Conservation (phyloP, 2,329 filamentous ascomycete species). For the Fusarium illudens region DNA sequence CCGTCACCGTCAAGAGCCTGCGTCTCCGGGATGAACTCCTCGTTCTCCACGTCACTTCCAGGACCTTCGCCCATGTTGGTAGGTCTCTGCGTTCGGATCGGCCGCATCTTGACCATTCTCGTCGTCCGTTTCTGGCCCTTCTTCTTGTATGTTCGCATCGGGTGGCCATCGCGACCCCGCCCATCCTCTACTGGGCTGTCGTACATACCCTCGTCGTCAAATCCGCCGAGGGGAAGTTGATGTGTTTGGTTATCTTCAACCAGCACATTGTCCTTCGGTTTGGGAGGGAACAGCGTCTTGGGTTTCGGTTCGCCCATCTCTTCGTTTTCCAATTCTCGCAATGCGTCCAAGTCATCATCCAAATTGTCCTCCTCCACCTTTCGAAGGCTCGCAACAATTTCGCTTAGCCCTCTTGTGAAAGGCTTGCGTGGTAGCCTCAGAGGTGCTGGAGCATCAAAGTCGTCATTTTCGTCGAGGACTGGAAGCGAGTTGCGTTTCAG, state of each 20-base stretch:
- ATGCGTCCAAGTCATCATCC: constrained; percentile 77
- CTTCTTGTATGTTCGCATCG: constrained; percentile 77
- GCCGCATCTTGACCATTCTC: constrained; percentile 70
- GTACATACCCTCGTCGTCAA: constrained; percentile 68
- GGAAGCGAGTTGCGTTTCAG: constrained; percentile 61
- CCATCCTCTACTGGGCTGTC: constrained; percentile 63
- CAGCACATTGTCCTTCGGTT: constrained; percentile 48
- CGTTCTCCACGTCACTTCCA: constrained; percentile 48
- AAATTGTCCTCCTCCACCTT: constrained; percentile 74
- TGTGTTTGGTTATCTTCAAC: constrained; percentile 55
- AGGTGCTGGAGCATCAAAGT: constrained; percentile 58
- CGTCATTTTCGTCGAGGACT: constrained; percentile 64
- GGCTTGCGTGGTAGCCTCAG: constrained; percentile 66
- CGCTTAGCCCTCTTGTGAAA: constrained; percentile 75
- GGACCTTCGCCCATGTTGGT: constrained; percentile 42
- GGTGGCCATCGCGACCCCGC: constrained; percentile 64
- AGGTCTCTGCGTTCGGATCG: constrained; percentile 59
- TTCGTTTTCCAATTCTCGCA: constrained; percentile 74
- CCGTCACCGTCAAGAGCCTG: constrained; percentile 26
- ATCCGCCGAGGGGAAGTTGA: constrained; percentile 64
- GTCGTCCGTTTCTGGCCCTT: constrained; percentile 85
- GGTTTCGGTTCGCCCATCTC: constrained; percentile 38
- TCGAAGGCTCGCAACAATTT: constrained; percentile 74
- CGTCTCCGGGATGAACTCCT: constrained; percentile 46
- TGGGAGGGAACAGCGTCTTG: constrained; percentile 31